phyloP scores from a whole-genome alignment of 108 stramenopile species.

The Fragilaria crotonensis region DNA sequence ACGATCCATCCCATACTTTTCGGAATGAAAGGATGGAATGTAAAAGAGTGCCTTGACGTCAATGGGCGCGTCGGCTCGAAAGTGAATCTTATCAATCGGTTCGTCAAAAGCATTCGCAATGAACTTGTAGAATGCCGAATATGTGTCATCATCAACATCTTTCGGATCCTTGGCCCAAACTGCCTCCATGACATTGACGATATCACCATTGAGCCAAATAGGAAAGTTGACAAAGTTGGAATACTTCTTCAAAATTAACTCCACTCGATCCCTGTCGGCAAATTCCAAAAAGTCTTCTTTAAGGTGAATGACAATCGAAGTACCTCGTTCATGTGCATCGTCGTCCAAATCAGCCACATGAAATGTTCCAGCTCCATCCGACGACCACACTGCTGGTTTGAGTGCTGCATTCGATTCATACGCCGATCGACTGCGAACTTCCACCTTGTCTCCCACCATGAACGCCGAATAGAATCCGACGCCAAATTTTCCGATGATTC shows the following conservation, averaged over 20 bases:
- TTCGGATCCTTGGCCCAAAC: conserved; percentile 91
- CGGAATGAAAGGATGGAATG: conserved; percentile 92
- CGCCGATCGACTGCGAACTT: conserved; percentile 73
- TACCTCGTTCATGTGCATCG: conserved; percentile 78
- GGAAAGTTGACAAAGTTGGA: conserved; percentile 98
- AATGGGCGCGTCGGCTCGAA: conserved; percentile 95
- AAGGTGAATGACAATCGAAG: conserved; percentile 83
- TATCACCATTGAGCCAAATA: conserved; percentile 88
- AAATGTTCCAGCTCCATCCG: conserved; percentile 83
- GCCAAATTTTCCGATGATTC: conserved; percentile 97
- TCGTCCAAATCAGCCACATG: conserved; percentile 48
- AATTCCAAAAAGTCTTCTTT: conserved; percentile 82
- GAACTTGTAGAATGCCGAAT: conserved; percentile 95
- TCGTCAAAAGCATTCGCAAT: conserved; percentile 87
- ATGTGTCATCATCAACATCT: conserved; percentile 84
- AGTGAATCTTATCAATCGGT: conserved; percentile 78
- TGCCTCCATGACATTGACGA: conserved; percentile 94
- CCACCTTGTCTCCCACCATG: conserved; percentile 91
- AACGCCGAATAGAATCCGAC: conserved; percentile 97
- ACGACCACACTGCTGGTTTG: conserved; percentile 67
- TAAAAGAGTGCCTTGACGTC: conserved; percentile 96
- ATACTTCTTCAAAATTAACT: conserved; percentile 90
- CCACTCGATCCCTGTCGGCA: conserved; percentile 63
- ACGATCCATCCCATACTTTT: conserved; percentile 98
- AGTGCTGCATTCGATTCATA: not conserved